Percentiles rank a stretch among this genome's conserved stretches.
Conservation (phyloP, 2,329 filamentous ascomycete species). For the Aureobasidium pullulans region DNA sequence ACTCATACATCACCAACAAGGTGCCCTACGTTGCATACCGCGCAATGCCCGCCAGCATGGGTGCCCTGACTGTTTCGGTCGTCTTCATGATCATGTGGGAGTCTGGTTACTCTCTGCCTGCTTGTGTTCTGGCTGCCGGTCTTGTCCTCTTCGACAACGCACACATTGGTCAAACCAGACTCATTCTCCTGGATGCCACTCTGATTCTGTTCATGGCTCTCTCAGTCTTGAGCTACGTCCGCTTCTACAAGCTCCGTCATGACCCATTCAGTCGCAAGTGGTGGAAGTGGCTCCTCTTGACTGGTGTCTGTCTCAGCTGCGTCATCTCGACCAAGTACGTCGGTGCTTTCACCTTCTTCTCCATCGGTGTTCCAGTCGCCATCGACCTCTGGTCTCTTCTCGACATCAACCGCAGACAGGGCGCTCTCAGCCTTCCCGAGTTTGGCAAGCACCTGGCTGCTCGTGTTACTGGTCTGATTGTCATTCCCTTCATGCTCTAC, state of each 20-base stretch:
- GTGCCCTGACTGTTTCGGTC: constrained; percentile 86
- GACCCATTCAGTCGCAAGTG: constrained; percentile 87
- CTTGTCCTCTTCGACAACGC: constrained; percentile 94
- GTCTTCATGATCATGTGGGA: constrained; percentile 99
- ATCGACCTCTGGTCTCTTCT: constrained; percentile 95
- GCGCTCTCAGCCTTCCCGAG: constrained; percentile 67
- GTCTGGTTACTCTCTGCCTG: constrained; percentile 92
- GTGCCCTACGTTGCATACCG: constrained; percentile 96
- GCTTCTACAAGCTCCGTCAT: constrained; percentile 94
- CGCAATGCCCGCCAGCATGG: constrained; percentile 83
- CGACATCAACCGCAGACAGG: constrained; percentile 76
- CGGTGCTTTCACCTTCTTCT: constrained; percentile 92
- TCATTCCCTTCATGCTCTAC: constrained; percentile 95
- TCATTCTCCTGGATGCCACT: constrained; percentile 92
- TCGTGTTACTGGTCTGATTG: constrained; percentile 74
- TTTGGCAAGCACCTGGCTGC: constrained; percentile 89
- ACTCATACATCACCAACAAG: constrained; percentile 94
- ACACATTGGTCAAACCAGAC: constrained; percentile 88
- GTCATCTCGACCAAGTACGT: constrained; percentile 99
- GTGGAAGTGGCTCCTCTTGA: constrained; percentile 99
- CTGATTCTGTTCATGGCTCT: constrained; percentile 94
- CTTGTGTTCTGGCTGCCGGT: constrained; percentile 76
- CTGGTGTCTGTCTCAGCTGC: constrained; percentile 88
- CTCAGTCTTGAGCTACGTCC: constrained; percentile 88
- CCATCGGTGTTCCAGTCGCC: constrained; percentile 85